Conservation (phyloP, 2,329 filamentous ascomycete species). For the Fusarium chaquense region DNA sequence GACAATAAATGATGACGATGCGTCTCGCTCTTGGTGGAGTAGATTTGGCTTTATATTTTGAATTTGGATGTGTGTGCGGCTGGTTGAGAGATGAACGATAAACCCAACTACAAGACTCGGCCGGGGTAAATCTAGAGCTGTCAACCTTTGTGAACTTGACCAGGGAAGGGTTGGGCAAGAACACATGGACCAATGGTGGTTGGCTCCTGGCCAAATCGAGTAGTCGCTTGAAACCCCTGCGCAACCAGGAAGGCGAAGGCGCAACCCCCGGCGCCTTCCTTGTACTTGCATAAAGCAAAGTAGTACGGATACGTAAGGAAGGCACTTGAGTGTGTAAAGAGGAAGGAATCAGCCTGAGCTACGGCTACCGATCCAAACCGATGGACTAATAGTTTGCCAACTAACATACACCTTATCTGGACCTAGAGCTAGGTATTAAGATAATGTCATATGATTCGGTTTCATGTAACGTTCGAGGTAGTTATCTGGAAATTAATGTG, state of each 20-base stretch:
- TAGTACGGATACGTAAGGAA: background rate
- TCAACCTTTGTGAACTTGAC: slow-evolving; percentile 38
- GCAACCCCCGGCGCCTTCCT: slow-evolving; percentile 12
- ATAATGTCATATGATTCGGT: slow-evolving; percentile 2
- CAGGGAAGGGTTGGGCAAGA: slow-evolving; percentile 39
- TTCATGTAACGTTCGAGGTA: background rate
- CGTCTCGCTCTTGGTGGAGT: slow-evolving; percentile 6
- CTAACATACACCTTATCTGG: slow-evolving; percentile 5
- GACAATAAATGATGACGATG: slow-evolving; percentile 23
- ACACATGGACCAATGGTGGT: slow-evolving; percentile 42
- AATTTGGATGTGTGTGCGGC: slow-evolving; percentile 1
- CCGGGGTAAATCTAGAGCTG: slow-evolving; percentile 34
- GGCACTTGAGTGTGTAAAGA: background rate
- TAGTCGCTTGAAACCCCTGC: slow-evolving; percentile 46
- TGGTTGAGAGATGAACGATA: slow-evolving; percentile 4
- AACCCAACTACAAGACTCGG: background rate
- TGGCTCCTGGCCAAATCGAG: slow-evolving; percentile 45
- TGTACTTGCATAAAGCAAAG: slow-evolving; percentile 29
- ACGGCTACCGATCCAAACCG: background rate
- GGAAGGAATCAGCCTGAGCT: slow-evolving; percentile 1
- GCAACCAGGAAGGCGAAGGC: slow-evolving; percentile 15
- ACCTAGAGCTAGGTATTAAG: background rate
- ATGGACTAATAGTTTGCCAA: background rate
- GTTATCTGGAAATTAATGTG: slow-evolving; percentile 1
- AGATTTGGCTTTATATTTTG: slow-evolving; percentile 22